These are phyloP conservation scores for Taphrina sp. DNA, from an alignment of 1,139 yeast genomes.

Conservation along the genomic window DNA sequence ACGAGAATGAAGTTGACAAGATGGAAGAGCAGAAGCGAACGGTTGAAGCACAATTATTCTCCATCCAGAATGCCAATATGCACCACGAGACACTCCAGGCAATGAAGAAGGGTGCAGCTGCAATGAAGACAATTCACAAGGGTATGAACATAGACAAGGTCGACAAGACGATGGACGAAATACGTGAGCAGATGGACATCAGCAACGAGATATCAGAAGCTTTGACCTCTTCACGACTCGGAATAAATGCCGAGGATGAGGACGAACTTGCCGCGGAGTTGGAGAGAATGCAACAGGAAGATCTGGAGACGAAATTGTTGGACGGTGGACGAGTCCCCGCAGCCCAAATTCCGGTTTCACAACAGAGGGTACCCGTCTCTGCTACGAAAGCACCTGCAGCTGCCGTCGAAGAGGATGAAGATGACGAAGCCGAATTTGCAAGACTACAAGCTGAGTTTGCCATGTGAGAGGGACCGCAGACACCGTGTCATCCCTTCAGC, in stretches of 20 bases:
- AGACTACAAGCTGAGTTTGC: slow-evolving; percentile 30
- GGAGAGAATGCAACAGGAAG: slow-evolving; percentile 83
- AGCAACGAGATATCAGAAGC: slow-evolving; percentile 97
- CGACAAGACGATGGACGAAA: slow-evolving; percentile 98
- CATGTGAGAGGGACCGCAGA: slow-evolving; percentile 6
- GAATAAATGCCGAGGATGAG: slow-evolving; percentile 66
- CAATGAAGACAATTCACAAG: slow-evolving; percentile 94
- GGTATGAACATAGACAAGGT: slow-evolving; percentile 95
- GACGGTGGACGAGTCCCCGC: slow-evolving; percentile 50
- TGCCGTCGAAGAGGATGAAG: slow-evolving; percentile 25
- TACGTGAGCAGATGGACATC: slow-evolving; percentile 91
- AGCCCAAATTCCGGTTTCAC: slow-evolving; percentile 1
- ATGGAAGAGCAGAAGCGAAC: slow-evolving; percentile 86
- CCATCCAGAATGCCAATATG: slow-evolving; percentile 92
- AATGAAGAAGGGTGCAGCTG: slow-evolving; percentile 95
- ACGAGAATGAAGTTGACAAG: slow-evolving; percentile 72
- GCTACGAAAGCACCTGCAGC: slow-evolving; percentile 8
- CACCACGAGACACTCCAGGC: slow-evolving; percentile 98
- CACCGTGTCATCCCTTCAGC: no score
- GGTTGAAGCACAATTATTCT: slow-evolving; percentile 79
- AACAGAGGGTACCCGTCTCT: slow-evolving; percentile 1
- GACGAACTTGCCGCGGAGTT: slow-evolving; percentile 92
- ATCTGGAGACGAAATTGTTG: slow-evolving; percentile 58
- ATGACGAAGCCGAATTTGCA: slow-evolving; percentile 32
- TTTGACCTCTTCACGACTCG: slow-evolving; percentile 84